phyloP scores from a whole-genome alignment of 331 rosid species.

The Pyrus hybrid region DNA sequence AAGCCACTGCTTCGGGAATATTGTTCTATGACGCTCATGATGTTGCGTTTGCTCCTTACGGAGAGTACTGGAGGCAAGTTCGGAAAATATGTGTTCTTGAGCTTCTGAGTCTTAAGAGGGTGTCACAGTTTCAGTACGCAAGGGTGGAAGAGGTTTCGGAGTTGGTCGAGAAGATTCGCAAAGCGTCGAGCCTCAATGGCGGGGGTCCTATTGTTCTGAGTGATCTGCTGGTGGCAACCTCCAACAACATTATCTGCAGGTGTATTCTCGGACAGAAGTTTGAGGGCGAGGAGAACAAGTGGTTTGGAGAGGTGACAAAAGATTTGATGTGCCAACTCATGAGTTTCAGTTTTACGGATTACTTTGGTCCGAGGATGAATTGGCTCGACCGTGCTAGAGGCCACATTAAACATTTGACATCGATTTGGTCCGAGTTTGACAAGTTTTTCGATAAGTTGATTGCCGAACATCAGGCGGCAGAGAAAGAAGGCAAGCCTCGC shows the following conservation, averaged over 20 bases:
- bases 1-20: constrained; percentile 4
- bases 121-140: constrained; percentile 14
- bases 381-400: constrained; percentile 44
- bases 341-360: constrained; percentile 28
- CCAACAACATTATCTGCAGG: constrained; percentile 19
- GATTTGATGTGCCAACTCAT: not conserved
- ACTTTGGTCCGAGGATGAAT: constrained; percentile 25
- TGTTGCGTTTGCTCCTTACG: constrained; percentile 25
- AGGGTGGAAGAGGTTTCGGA: constrained; percentile 35
- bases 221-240: constrained; percentile 9
- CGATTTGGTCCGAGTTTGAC: constrained; percentile 13
- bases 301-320: constrained; percentile 14
- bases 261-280: constrained; percentile 25
- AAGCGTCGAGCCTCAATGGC: not conserved
- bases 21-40: constrained; percentile 21
- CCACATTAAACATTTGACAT: not conserved
- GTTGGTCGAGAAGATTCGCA: constrained; percentile 5
- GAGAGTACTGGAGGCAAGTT: constrained; percentile 17
- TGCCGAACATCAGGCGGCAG: constrained; percentile 17
- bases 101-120: constrained; percentile 36
- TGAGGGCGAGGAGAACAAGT: not conserved
- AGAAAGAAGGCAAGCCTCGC: not conserved
- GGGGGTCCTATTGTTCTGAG: constrained; percentile 8
- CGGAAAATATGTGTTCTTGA: constrained; percentile 23
- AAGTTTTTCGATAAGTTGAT: constrained; percentile 23